A percentile compares a stretch with the other conserved stretches of the same genome.
Conservation (phyloP, 495 filamentous ascomycete genomes). For the Massariosphaeria phaeospora region DNA sequence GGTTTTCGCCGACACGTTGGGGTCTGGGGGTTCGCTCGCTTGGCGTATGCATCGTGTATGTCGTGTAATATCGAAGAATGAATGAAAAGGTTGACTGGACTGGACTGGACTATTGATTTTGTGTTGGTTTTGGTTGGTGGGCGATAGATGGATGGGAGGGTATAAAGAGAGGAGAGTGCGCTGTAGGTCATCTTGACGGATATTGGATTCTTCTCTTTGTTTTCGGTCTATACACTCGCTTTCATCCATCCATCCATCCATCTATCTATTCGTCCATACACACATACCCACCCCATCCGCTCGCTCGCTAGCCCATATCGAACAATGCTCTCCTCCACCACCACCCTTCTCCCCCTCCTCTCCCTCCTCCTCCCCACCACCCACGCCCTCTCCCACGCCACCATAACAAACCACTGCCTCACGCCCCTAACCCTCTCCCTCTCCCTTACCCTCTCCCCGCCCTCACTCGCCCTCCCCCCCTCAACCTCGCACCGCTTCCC, state of each 20-base stretch:
- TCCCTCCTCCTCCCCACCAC: not conserved
- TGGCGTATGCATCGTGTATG: not conserved
- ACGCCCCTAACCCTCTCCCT: conserved; percentile 50
- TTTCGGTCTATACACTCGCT: not conserved
- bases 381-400: conserved; percentile 47
- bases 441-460: conserved; percentile 39
- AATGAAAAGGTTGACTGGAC: not conserved
- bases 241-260: not conserved
- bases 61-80: not conserved
- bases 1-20: not conserved
- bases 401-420: conserved; percentile 51
- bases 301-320: too few species aligned
- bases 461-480: conserved; percentile 41
- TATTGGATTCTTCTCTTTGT: not conserved
- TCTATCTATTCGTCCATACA: too few species aligned
- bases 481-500: conserved; percentile 4
- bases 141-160: not conserved
- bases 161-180: not conserved
- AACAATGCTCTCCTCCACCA: too few species aligned
- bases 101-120: not conserved
- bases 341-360: not conserved
- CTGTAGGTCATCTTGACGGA: not conserved
- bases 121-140: not conserved
- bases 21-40: not conserved
- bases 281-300: too few species aligned